Percentiles rank a stretch among this genome's conserved stretches.
These are phyloP conservation scores for Stentor roeselii DNA, from an alignment of 73 alveolate genomes.

Conservation along the genomic window DNA sequence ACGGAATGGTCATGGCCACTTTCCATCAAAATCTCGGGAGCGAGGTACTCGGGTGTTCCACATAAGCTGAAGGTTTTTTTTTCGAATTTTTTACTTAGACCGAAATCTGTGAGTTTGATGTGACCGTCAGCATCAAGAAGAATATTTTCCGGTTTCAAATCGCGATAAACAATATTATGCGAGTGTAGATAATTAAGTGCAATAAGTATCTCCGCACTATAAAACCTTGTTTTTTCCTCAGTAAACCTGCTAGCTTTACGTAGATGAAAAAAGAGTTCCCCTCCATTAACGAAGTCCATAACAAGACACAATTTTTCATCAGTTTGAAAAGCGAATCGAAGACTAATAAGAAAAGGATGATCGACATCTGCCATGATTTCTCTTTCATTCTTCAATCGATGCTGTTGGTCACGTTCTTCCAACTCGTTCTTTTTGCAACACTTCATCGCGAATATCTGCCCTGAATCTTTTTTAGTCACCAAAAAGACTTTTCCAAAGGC, in stretches of 20 bases:
- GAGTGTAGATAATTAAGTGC: conserved; percentile 69
- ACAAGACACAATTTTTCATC: conserved; percentile 32
- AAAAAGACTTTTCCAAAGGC: conserved; percentile 87
- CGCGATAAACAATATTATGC: conserved; percentile 60
- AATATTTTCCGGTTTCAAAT: conserved; percentile 86
- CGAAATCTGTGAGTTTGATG: conserved; percentile 57
- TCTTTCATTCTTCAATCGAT: conserved; percentile 25
- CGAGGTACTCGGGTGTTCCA: conserved; percentile 76
- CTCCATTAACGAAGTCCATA: conserved; percentile 38
- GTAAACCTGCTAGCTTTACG: conserved; percentile 42
- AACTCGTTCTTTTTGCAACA: conserved; percentile 58
- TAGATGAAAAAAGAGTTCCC: conserved; percentile 36
- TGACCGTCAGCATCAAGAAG: conserved; percentile 76
- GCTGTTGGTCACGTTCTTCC: conserved; percentile 25
- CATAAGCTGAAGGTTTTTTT: no score
- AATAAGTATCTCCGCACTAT: conserved; percentile 57
- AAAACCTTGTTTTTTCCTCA: conserved; percentile 63
- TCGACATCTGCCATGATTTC: conserved; percentile 27
- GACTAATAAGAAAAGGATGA: conserved; percentile 31
- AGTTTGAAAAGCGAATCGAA: conserved; percentile 35
- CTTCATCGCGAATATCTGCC: conserved; percentile 79
- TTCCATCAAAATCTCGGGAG: conserved; percentile 65
- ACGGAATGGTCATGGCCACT: conserved; percentile 54
- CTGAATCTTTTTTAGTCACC: conserved; percentile 54
- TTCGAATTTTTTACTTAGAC: conserved; percentile 51